These are phyloP conservation scores for Rhynchosporium graminicola DNA, from an alignment of 2,329 filamentous ascomycete genomes.

Conservation along the genomic window DNA sequence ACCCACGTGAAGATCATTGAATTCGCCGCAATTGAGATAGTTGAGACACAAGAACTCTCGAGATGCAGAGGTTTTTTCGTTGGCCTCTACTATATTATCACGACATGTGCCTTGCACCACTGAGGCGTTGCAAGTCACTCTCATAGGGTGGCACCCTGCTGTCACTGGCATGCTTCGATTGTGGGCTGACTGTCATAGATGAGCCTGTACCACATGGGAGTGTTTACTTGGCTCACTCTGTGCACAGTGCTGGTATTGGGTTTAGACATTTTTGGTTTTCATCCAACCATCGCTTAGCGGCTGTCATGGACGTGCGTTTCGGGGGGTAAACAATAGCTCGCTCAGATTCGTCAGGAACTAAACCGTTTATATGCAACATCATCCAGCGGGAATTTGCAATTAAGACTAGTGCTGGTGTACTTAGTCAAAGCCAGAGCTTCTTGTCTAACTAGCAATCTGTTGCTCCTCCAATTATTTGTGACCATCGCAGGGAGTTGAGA, in stretches of 20 bases:
- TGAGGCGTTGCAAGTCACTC: conserved; percentile 9
- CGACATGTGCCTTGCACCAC: neutral
- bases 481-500: too few relatives aligned
- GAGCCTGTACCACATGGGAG: conserved; percentile 4
- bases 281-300: conserved; percentile 13
- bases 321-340: conserved; percentile 4
- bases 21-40: neutral
- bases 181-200: conserved; percentile 2
- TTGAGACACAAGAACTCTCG: neutral
- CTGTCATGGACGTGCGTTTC: conserved; percentile 5
- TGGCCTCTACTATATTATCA: neutral
- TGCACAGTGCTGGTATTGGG: conserved; percentile 9
- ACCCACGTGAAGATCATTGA: neutral
- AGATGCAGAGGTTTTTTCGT: neutral
- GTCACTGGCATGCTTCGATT: conserved; percentile 5
- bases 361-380: neutral
- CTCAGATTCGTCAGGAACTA: neutral
- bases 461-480: too few relatives aligned
- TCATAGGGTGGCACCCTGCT: neutral
- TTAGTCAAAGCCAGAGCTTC: too few relatives aligned
- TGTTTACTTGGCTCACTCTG: neutral
- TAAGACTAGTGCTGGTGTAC: too few relatives aligned
- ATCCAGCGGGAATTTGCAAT: too few relatives aligned
- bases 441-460: too few relatives aligned
- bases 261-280: neutral